Base-by-base conservation (phyloP, 1,284 basidiomycete species). In the Rhizoctonia solani region DNA sequence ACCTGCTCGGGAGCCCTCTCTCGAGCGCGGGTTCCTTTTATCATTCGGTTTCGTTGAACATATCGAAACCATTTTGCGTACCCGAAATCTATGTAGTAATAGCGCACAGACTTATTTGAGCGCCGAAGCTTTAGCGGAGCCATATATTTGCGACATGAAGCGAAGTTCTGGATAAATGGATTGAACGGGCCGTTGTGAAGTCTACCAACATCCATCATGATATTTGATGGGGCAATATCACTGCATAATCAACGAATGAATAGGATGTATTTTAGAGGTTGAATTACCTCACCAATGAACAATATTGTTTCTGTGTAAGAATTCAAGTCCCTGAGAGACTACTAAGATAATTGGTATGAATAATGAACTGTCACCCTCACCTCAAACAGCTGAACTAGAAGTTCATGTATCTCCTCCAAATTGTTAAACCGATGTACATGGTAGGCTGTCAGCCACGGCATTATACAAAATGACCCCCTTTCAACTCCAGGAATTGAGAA, bases 401-500 rank as follows among this genome's bases (percentile, higher is more conserved):
- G 42, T 13, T 56, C 54, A 11, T 27, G 19, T 21, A 56, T 56
- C 54, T 56, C 54, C 2, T 14, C 11, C 3, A 56, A 14, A 27
- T 41, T 42, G 25, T 56, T 41, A 39, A 56, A 56, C n/a, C 37
- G 37, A 29, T 16, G 54, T 13, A 41, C 37, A 16, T 56, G 21
- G 54, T 56, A 56, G 39, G 39, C 11, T 6, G 16, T 41, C 3
- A 56, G 54, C 2, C 39, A 39, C 16, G 54, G 54, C 54, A 56
- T 56, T 4, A 56, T 25, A 42, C 25, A 56, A 23, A 56, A 56
- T 29, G 32, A 41, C 23, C 54, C 54, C 6, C 25, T 29, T 11
- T 42, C 37, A 34, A 56, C 54, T 6, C 23, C 54, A 25, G 54
- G 54, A 25, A 56, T 56, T 3, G 54, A 21, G 25, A 56, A 56